Evolutionary conservation across 805 yeast species (phyloP), one percentile per base, ranked within the genome.

Genomic region (Naumovozyma castellii): DNA sequence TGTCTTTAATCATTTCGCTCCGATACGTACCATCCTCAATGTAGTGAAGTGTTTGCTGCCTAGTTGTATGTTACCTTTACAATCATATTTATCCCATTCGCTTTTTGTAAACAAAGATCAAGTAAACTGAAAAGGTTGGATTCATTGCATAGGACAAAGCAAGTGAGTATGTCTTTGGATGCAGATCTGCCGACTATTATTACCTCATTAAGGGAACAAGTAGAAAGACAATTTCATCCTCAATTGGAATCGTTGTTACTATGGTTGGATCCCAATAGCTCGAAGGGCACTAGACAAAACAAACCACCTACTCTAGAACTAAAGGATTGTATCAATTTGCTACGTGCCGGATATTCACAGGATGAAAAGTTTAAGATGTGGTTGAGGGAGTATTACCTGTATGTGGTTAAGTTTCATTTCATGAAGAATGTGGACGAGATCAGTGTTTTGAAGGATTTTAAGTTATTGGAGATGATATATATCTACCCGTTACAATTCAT

Each of bases 191-290:
- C 32, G 5, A 29, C 15, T 9, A 29, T 29, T n/a, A 13, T n/a
- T 9, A 5, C 13, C 13, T 29, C 32, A 9, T 12, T 29, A 5
- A 5, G 5, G 5, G 32, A 12, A 29, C 13, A 9, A 8, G 15
- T 29, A 6, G 32, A 13, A 12, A 9, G 5, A 29, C 32, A 29
- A 13, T 29, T 9, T 14, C 32, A 29, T 8, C 8, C 8, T 12
- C 32, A 54, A 13, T 19, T 56, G 10, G 56, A 56, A 29, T 43
- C 53, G 3, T 36, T 56, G 31, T 41, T 56, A 13, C 46, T 46
- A 13, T 56, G 60, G 60, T 20, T 54, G 27, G 47, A 51, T 33
- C 59, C 59, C 13, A 49, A 49, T 36, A 54, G 51, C 35, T 40
- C 48, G 2, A 32, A 37, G 13, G 48, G 51, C 39, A 51, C 52